Evolutionary conservation across 2,329 filamentous ascomycete genomes (phyloP).

Genomic region (Akanthomyces lecanii): DNA sequence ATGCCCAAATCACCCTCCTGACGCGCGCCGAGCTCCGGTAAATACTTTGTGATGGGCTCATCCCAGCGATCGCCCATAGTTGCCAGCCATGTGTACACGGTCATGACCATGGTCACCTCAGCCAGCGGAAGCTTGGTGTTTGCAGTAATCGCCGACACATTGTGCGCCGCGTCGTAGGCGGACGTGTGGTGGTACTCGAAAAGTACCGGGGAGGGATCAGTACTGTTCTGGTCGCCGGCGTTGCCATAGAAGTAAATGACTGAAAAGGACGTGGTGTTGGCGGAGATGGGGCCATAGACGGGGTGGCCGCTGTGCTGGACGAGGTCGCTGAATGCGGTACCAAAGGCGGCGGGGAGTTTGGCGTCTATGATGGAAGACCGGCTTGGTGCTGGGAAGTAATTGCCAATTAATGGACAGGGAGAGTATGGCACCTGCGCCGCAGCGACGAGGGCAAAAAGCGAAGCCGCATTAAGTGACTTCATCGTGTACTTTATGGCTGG

Average conservation of each 20-base stretch:
- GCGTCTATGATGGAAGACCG: constrained; percentile 17
- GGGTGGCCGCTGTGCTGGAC: constrained; percentile 20
- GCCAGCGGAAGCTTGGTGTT: constrained; percentile 28
- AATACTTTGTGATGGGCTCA: constrained; percentile 25
- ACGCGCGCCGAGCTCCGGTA: constrained; percentile 25
- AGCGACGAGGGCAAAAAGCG: not conserved
- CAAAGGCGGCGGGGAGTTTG: constrained; percentile 20
- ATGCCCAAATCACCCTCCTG: constrained; percentile 9
- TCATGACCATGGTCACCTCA: constrained; percentile 30
- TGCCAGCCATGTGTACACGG: constrained; percentile 31
- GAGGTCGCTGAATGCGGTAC: constrained; percentile 21
- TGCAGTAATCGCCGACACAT: constrained; percentile 18
- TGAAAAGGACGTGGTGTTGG: constrained; percentile 27
- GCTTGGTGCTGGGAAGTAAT: constrained; percentile 21
- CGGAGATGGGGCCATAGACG: constrained; percentile 23
- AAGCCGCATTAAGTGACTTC: not conserved
- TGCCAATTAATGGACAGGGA: constrained; percentile 21
- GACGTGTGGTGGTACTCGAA: constrained; percentile 26
- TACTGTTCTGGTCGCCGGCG: not conserved
- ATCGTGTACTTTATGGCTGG: not conserved
- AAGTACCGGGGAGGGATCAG: constrained; percentile 16
- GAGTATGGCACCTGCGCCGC: constrained; percentile 16
- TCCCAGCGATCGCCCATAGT: constrained; percentile 28
- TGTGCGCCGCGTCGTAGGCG: not conserved
- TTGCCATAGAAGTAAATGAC: constrained; percentile 23